Evolutionary conservation across 768 basidiomycete genomes (phyloP).

Genomic region (Galerina sulciceps): DNA sequence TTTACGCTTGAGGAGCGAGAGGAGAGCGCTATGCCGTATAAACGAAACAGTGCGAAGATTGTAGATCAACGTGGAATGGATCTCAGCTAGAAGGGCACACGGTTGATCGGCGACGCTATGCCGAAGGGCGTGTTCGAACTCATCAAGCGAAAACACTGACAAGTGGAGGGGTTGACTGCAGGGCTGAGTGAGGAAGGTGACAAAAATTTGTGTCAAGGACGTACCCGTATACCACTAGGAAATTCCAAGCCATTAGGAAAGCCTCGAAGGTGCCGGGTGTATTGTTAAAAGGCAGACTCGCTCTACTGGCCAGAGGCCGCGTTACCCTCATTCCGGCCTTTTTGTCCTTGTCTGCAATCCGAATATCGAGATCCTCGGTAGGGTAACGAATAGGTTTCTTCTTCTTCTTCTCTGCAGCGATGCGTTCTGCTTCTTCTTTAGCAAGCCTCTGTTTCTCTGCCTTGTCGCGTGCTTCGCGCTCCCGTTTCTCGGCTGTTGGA

Average conservation of each 20-base stretch:
- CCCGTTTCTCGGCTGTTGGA: conserved; percentile 60
- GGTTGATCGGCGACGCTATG: conserved; percentile 72
- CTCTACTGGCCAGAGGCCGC: conserved; percentile 67
- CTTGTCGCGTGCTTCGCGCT: conserved; percentile 73
- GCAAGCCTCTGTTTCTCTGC: conserved; percentile 64
- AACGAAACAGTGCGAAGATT: conserved; percentile 84
- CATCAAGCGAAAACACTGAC: conserved; percentile 90
- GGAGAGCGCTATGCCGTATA: conserved; percentile 72
- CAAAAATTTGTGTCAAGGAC: conserved; percentile 25
- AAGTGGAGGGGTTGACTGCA: conserved; percentile 83
- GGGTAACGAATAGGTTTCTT: conserved; percentile 92
- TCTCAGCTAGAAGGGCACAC: conserved; percentile 82
- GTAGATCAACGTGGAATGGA: conserved; percentile 89
- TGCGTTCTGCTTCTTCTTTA: conserved; percentile 73
- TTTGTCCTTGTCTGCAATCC: conserved; percentile 79
- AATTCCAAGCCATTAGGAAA: conserved; percentile 94
- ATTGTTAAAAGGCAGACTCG: conserved; percentile 71
- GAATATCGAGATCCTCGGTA: conserved; percentile 89
- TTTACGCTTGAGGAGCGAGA: conserved; percentile 60
- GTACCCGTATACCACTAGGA: conserved; percentile 92
- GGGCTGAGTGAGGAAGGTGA: conserved; percentile 12
- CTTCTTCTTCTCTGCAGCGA: conserved; percentile 82
- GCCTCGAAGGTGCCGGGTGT: conserved; percentile 72
- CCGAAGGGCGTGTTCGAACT: conserved; percentile 85
- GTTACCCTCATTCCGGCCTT: conserved; percentile 73